Evolutionary conservation across 768 basidiomycete genomes (phyloP).

Genomic region (Lentinula aciculospora): DNA sequence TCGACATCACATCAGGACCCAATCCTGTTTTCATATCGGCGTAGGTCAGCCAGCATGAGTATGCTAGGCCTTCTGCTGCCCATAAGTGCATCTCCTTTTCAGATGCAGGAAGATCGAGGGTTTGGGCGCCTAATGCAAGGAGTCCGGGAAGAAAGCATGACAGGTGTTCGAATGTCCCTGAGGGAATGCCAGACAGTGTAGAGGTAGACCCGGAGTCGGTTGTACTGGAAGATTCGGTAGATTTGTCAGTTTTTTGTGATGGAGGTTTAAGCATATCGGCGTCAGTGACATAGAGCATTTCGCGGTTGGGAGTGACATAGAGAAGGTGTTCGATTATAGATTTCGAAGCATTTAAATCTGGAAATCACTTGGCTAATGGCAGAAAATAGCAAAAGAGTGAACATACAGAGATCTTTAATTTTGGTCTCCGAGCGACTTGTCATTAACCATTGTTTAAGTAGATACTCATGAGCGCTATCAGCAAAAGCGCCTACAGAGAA

Average conservation of each 20-base stretch:
- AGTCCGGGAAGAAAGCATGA: conserved; percentile 68
- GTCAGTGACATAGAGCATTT: conserved; percentile 63
- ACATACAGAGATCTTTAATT: conserved; percentile 52
- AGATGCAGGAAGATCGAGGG: conserved; percentile 29
- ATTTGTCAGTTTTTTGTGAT: background rate
- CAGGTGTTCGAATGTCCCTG: conserved; percentile 55
- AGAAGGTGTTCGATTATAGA: conserved; percentile 54
- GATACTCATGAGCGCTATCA: conserved; percentile 67
- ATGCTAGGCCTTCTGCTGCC: conserved; percentile 58
- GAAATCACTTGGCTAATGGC: conserved; percentile 6
- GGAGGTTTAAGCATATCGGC: conserved; percentile 16
- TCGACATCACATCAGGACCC: conserved; percentile 49
- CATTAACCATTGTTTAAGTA: conserved; percentile 63
- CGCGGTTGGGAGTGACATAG: conserved; percentile 49
- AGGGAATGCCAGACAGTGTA: conserved; percentile 14
- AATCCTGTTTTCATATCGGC: conserved; percentile 59
- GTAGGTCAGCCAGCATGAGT: conserved; percentile 60
- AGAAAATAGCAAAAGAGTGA: conserved; percentile 16
- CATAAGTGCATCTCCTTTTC: conserved; percentile 43
- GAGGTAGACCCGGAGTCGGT: background rate
- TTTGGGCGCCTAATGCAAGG: conserved; percentile 55
- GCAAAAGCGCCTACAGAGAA: conserved; percentile 51
- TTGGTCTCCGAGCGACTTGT: conserved; percentile 46
- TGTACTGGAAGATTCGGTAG: background rate
- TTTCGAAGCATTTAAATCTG: conserved; percentile 47